Base-by-base conservation (phyloP, 306 rosid species). In the Vicia sativa region DNA sequence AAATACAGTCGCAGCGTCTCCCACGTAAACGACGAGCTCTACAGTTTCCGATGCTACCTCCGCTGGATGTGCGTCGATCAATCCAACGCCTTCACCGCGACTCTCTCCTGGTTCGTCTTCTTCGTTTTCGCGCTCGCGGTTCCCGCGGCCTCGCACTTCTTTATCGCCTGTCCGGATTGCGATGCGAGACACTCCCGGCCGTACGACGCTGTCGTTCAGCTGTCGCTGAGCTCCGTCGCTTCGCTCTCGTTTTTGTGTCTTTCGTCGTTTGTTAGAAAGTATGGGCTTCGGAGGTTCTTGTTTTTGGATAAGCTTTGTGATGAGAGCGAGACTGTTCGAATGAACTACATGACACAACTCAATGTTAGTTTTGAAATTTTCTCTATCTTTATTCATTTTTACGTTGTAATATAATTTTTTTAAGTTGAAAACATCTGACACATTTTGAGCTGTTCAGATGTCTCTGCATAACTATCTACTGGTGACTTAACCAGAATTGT, bases 61-160 rank as follows among this genome's bases (percentile, higher is more conserved):
- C 87, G 83, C 2, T 90, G 97, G 97, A 88, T 93, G 90, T 90
- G 99, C 76, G 95, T 88, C 0, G 99, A 93, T 71, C 99, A 93
- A 66, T 93, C 99, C 1, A 81, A 70, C 62, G 2, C 28, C 7
- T 54, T 86, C 83, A 80, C 82, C 11, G 81, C 90, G 11, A 46
- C 82, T 0, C 78, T 93, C 0, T 93, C 99, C 0, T 93, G 97
- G 99, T 63, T 75, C 12, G 52, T 85, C 15, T 90, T 90, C 80
- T 16, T 93, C 13, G 56, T 90, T 13, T 80, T 93, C 21, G 74
- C 87, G 9, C 11, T 90, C 9, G 55, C 65, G 11, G 88, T 93
- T 14, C 97, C 97, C 6, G 81, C 82, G 11, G 37, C 39, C 0
- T 93, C 99, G 0, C 97, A 90, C 77, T 88, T 90, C 63, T 7